Conservation (phyloP, 1,284 basidiomycete species). For the Sanghuangporus baumii region DNA sequence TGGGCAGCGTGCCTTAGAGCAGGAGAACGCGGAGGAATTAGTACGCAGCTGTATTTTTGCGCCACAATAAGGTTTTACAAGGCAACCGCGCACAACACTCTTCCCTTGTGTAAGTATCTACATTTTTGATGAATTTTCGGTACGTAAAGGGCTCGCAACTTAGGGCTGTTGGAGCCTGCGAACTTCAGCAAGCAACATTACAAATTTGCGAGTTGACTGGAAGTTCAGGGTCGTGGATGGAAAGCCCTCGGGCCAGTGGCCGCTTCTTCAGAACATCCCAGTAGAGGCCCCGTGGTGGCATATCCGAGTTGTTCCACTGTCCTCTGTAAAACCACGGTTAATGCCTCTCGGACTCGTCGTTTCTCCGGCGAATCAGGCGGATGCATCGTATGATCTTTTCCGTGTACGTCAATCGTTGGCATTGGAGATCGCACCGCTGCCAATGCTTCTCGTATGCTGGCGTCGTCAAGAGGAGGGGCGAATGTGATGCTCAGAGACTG, state of each 20-base stretch:
- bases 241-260: neutral
- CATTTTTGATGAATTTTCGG: too few relatives aligned
- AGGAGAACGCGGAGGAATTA: too few relatives aligned
- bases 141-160: too few relatives aligned
- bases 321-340: conserved; percentile 54
- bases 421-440: conserved; percentile 1
- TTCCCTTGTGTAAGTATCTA: too few relatives aligned
- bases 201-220: neutral
- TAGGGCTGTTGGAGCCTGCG: too few relatives aligned
- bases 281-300: conserved; percentile 34
- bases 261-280: conserved; percentile 1
- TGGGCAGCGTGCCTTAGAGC: too few relatives aligned
- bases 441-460: conserved; percentile 34
- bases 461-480: conserved; percentile 54
- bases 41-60: too few relatives aligned
- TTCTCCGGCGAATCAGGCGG: conserved; percentile 24
- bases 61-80: too few relatives aligned
- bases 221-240: neutral
- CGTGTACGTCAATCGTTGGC: neutral
- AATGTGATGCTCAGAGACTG: conserved; percentile 65
- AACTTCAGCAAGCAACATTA: too few relatives aligned
- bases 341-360: conserved; percentile 41
- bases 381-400: neutral
- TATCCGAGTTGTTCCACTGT: conserved; percentile 58
- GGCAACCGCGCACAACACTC: too few relatives aligned